Percentiles rank a stretch among this genome's conserved stretches.
phyloP scores from a whole-genome alignment of 1,284 basidiomycete species.

The Stygiomarasmius scandens region DNA sequence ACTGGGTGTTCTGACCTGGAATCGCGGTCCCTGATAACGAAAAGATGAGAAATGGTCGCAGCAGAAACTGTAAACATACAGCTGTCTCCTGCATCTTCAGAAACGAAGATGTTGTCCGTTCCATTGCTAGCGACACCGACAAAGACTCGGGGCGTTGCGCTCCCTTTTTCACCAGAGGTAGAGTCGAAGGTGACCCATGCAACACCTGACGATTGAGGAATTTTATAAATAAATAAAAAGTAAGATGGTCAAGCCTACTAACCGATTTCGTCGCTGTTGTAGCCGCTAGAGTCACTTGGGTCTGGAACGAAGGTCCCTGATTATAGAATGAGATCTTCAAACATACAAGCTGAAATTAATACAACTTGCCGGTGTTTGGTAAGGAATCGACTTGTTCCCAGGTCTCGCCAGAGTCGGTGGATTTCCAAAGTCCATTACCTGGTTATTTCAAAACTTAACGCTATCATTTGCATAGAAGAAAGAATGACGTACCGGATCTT shows the following conservation, averaged over 20 bases:
- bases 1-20: constrained; percentile 58
- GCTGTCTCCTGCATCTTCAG: constrained; percentile 56
- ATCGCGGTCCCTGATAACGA: constrained; percentile 56
- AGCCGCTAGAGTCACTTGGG: constrained; percentile 55
- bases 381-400: constrained; percentile 63
- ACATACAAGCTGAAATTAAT: not conserved
- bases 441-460: too few species aligned
- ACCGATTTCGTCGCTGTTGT: constrained; percentile 57
- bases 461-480: not conserved
- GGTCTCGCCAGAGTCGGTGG: constrained; percentile 55
- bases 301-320: constrained; percentile 59
- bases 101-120: constrained; percentile 56
- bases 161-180: constrained; percentile 56
- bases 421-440: constrained; percentile 42
- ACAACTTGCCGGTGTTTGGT: constrained; percentile 50
- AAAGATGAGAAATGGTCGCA: not conserved
- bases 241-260: not conserved
- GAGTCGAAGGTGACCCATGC: constrained; percentile 71
- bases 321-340: not conserved
- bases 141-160: constrained; percentile 64
- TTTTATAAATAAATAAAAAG: too few species aligned
- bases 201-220: constrained; percentile 34
- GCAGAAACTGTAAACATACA: constrained; percentile 40
- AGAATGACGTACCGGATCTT: constrained; percentile 1
- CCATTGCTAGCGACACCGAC: constrained; percentile 62